Percentiles rank a stretch among this genome's conserved stretches.
Evolutionary conservation across 2,329 filamentous ascomycete species (phyloP).

Genomic region (Simplicillium aogashimaense): DNA sequence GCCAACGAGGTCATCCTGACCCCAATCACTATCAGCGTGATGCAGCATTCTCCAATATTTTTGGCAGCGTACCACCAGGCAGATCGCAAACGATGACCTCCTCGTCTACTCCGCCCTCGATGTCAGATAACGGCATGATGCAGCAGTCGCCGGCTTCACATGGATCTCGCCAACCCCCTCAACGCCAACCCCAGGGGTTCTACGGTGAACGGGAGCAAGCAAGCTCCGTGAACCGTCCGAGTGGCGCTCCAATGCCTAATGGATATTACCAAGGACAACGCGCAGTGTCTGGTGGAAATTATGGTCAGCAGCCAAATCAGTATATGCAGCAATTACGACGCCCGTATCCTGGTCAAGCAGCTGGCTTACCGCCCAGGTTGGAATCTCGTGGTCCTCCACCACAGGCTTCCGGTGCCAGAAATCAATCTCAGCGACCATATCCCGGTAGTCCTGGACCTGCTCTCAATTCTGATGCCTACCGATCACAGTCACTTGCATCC

Average conservation of each 20-base stretch:
- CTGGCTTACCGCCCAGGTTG: slow-evolving; percentile 51
- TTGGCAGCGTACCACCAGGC: slow-evolving; percentile 77
- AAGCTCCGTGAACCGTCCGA: slow-evolving; percentile 19
- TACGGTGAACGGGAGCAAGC: slow-evolving; percentile 21
- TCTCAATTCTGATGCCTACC: slow-evolving; percentile 74
- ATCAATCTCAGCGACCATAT: slow-evolving; percentile 48
- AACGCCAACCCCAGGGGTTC: slow-evolving; percentile 35
- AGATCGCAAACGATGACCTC: slow-evolving; percentile 95
- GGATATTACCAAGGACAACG: slow-evolving; percentile 46
- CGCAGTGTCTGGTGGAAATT: slow-evolving; percentile 35
- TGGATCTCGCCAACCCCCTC: slow-evolving; percentile 56
- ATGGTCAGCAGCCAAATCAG: slow-evolving; percentile 24
- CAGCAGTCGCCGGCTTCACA: slow-evolving; percentile 48
- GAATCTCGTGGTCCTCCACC: slow-evolving; percentile 47
- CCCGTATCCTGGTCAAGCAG: slow-evolving; percentile 31
- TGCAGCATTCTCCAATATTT: slow-evolving; percentile 93
- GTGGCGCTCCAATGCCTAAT: slow-evolving; percentile 33
- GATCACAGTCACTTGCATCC: slow-evolving; percentile 86
- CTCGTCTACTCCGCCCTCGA: slow-evolving; percentile 47
- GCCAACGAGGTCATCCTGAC: slow-evolving; percentile 38
- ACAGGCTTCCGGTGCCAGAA: slow-evolving; percentile 26
- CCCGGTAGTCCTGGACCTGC: slow-evolving; percentile 56
- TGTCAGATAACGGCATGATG: slow-evolving; percentile 55
- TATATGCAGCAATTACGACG: slow-evolving; percentile 39
- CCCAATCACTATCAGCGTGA: slow-evolving; percentile 64